phyloP scores from a whole-genome alignment of 2,329 filamentous ascomycete genomes.

The Ambrosiella cleistominuta region DNA sequence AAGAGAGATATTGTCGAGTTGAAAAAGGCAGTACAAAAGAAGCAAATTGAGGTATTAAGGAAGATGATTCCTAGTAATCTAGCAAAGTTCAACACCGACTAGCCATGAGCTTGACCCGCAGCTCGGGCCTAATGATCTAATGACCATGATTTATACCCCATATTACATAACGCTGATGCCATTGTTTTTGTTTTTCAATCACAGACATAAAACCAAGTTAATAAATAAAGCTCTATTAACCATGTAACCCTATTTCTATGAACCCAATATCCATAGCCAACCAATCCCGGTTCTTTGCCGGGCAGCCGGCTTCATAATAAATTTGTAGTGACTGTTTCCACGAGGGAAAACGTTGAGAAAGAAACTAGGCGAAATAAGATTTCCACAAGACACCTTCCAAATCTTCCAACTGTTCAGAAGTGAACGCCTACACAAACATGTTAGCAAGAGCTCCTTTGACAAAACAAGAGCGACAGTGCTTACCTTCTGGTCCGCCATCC shows the following conservation, averaged over 20 bases:
- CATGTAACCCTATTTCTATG: background rate
- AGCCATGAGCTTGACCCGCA: background rate
- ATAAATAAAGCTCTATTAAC: background rate
- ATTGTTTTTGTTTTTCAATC: background rate
- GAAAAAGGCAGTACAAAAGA: conserved; percentile 44
- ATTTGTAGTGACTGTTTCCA: too few species aligned
- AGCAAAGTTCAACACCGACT: conserved; percentile 24
- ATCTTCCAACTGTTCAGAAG: conserved; percentile 81
- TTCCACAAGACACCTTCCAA: conserved; percentile 96
- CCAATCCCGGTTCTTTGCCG: conserved; percentile 12
- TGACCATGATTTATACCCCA: background rate
- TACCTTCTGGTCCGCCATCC: conserved; percentile 96
- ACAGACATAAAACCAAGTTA: background rate
- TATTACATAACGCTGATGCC: too few species aligned
- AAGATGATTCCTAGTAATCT: conserved; percentile 50
- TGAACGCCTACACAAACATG: conserved; percentile 46
- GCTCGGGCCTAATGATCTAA: background rate
- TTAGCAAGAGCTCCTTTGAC: conserved; percentile 14
- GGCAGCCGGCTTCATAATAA: conserved; percentile 8
- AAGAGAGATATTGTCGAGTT: conserved; percentile 43
- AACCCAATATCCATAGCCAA: background rate
- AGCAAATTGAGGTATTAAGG: conserved; percentile 49
- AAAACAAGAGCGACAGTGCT: conserved; percentile 18
- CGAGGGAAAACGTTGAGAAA: too few species aligned
- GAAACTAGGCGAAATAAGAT: conserved; percentile 77